Base-by-base conservation (phyloP, 176 grass and related monocot genomes). In the Zea luxurians region DNA sequence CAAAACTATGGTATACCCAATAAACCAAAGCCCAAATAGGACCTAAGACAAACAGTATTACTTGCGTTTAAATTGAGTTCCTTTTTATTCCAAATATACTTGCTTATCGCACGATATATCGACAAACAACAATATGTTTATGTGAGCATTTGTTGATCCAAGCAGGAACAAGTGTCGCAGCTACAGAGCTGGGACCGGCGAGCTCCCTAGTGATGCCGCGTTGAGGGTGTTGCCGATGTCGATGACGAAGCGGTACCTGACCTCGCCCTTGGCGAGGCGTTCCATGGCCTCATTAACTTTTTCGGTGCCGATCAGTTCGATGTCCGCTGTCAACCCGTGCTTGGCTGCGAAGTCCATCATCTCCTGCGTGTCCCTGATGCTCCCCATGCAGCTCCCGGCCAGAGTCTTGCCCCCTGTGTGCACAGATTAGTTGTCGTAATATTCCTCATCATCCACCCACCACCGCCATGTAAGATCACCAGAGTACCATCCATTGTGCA, bases 181-280 rank as follows among this genome's bases (percentile, higher is more conserved):
- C 76, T 84, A 80, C 10, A 76, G 47, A 49, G 71, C 64, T 35
- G 81, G 80, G 27, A 41, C 76, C 46, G 27, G 71, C 40, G 86
- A 48, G 16, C 35, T 46, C 46, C 3, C 55, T 41, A 13, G 57
- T 87, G 66, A 87, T 15, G 80, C 65, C 5, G 65, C 13, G 8
- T 4, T 65, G 66, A 91, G 49, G 78, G 73, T 88, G 78, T 85
- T 88, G 69, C 78, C 86, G 64, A 89, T 50, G 65, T 92, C 83
- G 69, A 92, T 86, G 86, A 92, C 90, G 74, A 92, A 92, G 74
- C 90, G 90, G 71, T 89, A 89, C 77, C 83, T 79, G 46, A 92
- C 76, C 15, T 92, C 76, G 21, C 76, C 87, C 80, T 78, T 92
- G 76, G 68, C 76, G 10, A 92, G 80, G 67, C 90, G 76, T 49